Evolutionary conservation across 768 basidiomycete genomes (phyloP).

Genomic region (Dioszegia hungarica): DNA sequence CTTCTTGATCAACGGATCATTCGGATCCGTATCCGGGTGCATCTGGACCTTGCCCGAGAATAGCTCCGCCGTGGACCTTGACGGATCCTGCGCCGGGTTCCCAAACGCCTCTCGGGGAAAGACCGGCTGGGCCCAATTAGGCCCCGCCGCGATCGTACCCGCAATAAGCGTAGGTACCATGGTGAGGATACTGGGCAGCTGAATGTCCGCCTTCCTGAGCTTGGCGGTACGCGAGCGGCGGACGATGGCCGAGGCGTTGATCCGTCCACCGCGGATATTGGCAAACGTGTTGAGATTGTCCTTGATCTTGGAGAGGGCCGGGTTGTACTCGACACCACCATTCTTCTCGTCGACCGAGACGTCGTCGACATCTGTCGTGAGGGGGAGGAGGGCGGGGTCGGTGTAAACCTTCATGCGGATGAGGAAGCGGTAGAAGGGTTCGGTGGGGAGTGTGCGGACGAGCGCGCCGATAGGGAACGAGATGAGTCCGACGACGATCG

Average conservation of each 20-base stretch:
- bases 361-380: constrained; percentile 58
- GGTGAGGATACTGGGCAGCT: constrained; percentile 61
- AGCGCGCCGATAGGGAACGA: constrained; percentile 82
- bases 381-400: constrained; percentile 63
- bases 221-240: constrained; percentile 65
- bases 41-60: constrained; percentile 65
- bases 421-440: constrained; percentile 65
- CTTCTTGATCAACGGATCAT: constrained; percentile 54
- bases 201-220: constrained; percentile 50
- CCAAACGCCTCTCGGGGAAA: constrained; percentile 45
- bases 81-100: constrained; percentile 68
- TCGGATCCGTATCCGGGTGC: constrained; percentile 73
- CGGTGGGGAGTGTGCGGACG: constrained; percentile 74
- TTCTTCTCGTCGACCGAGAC: constrained; percentile 41
- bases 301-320: constrained; percentile 72
- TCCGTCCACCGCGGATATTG: constrained; percentile 63
- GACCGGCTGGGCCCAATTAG: constrained; percentile 30
- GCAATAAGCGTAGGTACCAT: constrained; percentile 73
- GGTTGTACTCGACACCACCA: constrained; percentile 52
- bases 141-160: constrained; percentile 60
- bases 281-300: constrained; percentile 79
- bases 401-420: constrained; percentile 60
- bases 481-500: constrained; percentile 75
- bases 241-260: constrained; percentile 79
- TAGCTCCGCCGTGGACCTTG: constrained; percentile 31